Evolutionary conservation across 148 eudicot species (phyloP), one percentile per base, ranked within the genome.

Genomic region (Gaultheria prostrata): DNA sequence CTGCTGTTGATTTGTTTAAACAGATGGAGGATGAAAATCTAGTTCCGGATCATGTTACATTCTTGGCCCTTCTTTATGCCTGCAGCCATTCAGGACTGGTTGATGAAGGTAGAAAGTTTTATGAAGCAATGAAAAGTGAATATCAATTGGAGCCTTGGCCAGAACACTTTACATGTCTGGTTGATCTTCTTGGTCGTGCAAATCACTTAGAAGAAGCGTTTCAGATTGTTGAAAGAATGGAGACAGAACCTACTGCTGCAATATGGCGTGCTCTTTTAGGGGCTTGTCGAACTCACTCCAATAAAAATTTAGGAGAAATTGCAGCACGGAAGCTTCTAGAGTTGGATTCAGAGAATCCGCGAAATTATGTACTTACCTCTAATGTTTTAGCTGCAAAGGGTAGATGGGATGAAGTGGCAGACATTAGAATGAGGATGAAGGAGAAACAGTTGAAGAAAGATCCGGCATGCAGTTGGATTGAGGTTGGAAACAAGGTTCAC

Each of bases 391-490:
- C 96, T 78, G 88, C 91, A 18, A 85, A 80, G 46, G 91, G 89
- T 82, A 91, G 89, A 87, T 94, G 97, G 99, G 93, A 90, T 30
- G 93, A 92, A 69, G 92, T 91, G 65, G 93, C 85, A 63, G 84
- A 85, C 84, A 87, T 93, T 79, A 92, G 99, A 78, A 82, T 53
- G 71, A 85, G 53, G 84, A 96, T 96, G 98, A 92, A 90, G 84
- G 85, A 59, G 72, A 88, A 86, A 83, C 93, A 93, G 15, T 81
- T 97, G 82, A 93, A 89, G 89, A 97, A 97, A 90, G 93, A 91
- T 76, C 99, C 99, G 4, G 99, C 90, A 2, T 95, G 98, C 85
- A 93, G 97, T 88, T 97, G 99, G 98, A 93, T 97, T 46, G 96
- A 94, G 86, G 83, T 94, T 20, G 90, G 88, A 24, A 89, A 91